Evolutionary conservation across 208 protist genomes (phyloP).

Genomic region (Giardia muris): DNA sequence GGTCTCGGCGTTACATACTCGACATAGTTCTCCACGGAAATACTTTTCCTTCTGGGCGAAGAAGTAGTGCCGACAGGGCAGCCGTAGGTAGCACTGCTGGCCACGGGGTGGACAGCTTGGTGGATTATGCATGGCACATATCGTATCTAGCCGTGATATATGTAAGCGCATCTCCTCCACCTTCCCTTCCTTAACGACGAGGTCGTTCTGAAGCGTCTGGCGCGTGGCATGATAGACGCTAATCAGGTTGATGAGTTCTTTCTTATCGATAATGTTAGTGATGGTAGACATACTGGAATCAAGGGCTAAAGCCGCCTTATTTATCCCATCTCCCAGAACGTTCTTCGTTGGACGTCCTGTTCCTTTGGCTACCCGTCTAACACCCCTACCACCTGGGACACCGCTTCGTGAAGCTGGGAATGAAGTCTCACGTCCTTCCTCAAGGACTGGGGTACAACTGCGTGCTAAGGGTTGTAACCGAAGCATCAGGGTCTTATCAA

Average conservation of each 20-base stretch:
- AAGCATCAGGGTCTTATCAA: no score
- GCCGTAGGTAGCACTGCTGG: not conserved
- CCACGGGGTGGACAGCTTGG: not conserved
- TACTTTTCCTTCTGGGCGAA: not conserved
- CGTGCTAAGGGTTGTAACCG: no score
- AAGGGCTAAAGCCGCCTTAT: no score
- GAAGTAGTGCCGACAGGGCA: not conserved
- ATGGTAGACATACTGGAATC: not conserved
- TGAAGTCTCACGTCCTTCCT: no score
- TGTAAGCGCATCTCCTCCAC: not conserved
- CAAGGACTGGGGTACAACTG: no score
- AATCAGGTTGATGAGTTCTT: not conserved
- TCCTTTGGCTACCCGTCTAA: no score
- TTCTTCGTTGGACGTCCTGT: no score
- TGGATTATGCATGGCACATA: not conserved
- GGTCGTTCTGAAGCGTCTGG: not conserved
- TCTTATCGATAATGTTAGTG: not conserved
- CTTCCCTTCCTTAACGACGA: not conserved
- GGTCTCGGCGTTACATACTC: not conserved
- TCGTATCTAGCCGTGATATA: not conserved
- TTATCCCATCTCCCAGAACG: no score
- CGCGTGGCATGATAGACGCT: not conserved
- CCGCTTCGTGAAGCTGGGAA: no score
- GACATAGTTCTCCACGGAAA: not conserved
- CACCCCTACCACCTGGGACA: no score